Conservation (phyloP, 768 basidiomycete species). For the Agaricus blazei region DNA sequence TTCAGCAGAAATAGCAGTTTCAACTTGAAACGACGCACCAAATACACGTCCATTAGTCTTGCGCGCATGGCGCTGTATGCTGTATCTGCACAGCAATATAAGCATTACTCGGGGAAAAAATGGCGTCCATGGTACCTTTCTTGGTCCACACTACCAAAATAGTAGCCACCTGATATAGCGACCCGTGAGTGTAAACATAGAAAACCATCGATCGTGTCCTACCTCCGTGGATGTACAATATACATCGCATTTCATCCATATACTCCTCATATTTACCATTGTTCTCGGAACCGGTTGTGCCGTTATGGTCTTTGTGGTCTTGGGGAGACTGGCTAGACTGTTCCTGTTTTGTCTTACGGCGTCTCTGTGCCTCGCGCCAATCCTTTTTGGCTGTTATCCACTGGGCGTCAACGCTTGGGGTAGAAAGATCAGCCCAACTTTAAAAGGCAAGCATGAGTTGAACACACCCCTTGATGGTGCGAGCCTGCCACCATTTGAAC, state of each 20-base stretch:
- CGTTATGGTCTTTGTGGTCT: not conserved
- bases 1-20: not conserved
- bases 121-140: slow-evolving; percentile 41
- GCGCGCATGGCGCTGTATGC: slow-evolving; percentile 79
- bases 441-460: not conserved
- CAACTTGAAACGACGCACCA: slow-evolving; percentile 31
- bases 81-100: slow-evolving; percentile 38
- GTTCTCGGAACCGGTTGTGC: slow-evolving; percentile 13
- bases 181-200: not conserved
- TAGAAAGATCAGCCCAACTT: slow-evolving; percentile 8
- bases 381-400: slow-evolving; percentile 88
- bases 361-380: slow-evolving; percentile 63
- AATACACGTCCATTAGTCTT: slow-evolving; percentile 93
- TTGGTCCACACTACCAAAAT: slow-evolving; percentile 77
- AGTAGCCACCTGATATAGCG: slow-evolving; percentile 60
- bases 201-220: slow-evolving; percentile 11
- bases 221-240: slow-evolving; percentile 81
- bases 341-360: slow-evolving; percentile 43
- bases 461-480: slow-evolving; percentile 69
- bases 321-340: slow-evolving; percentile 12
- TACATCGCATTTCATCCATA: slow-evolving; percentile 83
- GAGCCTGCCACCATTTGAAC: slow-evolving; percentile 97
- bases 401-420: slow-evolving; percentile 69
- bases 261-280: slow-evolving; percentile 52
- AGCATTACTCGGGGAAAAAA: not conserved